Percentiles rank a stretch among this genome's conserved stretches.
These are phyloP conservation scores for Xanthoconium purpureum DNA, from an alignment of 768 basidiomycete species.

Conservation along the genomic window DNA sequence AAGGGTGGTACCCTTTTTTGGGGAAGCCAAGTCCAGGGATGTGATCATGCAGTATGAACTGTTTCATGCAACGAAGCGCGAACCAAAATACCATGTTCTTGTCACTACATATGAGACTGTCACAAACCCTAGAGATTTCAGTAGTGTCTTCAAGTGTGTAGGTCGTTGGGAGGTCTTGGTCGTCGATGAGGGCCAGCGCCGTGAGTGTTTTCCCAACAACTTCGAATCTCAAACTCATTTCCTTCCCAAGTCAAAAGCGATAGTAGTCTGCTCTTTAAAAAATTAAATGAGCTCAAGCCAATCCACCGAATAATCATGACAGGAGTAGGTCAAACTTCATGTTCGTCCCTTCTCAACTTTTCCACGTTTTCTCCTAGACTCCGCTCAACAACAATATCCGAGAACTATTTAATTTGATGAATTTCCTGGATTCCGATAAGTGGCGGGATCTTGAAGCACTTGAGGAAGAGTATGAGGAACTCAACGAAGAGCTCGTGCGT, in stretches of 20 bases:
- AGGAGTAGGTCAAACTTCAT: conserved; percentile 47
- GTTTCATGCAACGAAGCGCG: conserved; percentile 52
- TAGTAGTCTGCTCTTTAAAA: conserved; percentile 72
- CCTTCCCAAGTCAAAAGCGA: conserved; percentile 74
- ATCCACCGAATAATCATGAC: conserved; percentile 87
- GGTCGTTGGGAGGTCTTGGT: conserved; percentile 91
- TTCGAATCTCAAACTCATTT: conserved; percentile 2
- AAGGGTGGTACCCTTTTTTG: conserved; percentile 81
- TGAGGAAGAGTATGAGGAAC: conserved; percentile 68
- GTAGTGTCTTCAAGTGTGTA: conserved; percentile 72
- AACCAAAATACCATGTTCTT: conserved; percentile 81
- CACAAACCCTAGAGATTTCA: conserved; percentile 64
- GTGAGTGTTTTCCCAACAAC: conserved; percentile 44
- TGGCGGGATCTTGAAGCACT: conserved; percentile 76
- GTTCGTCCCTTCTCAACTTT: not conserved
- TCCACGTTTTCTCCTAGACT: conserved; percentile 46
- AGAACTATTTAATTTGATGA: conserved; percentile 96
- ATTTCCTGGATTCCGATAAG: conserved; percentile 79
- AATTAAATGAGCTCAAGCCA: conserved; percentile 74
- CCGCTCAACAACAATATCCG: conserved; percentile 96
- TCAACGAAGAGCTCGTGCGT: conserved; percentile 77
- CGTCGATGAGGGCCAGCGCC: conserved; percentile 89
- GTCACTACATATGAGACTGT: conserved; percentile 92
- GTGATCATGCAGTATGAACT: conserved; percentile 83
- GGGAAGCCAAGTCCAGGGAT: conserved; percentile 75